These are phyloP conservation scores for Leptographium galeiforme DNA, from an alignment of 2,329 filamentous ascomycete genomes.

Conservation along the genomic window DNA sequence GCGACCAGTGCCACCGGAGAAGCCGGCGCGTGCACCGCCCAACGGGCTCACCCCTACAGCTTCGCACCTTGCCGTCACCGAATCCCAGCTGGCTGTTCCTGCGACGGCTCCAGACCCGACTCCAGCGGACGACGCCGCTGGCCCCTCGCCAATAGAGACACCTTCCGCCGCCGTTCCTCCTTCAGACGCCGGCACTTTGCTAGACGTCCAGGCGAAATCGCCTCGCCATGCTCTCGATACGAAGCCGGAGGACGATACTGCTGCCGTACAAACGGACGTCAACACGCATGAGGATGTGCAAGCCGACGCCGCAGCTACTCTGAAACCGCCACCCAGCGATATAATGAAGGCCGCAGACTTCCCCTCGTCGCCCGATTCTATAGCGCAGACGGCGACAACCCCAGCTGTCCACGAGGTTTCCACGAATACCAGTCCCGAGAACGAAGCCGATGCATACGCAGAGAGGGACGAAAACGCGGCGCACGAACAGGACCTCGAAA, in stretches of 20 bases:
- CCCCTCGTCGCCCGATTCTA: constrained; percentile 48
- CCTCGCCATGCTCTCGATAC: neutral
- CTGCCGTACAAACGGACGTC: neutral
- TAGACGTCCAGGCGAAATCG: neutral
- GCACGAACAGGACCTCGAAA: constrained; percentile 14
- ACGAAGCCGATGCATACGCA: constrained; percentile 45
- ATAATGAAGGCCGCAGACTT: constrained; percentile 22
- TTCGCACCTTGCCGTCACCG: too few species aligned
- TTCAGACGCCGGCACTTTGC: neutral
- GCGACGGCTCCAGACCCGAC: neutral
- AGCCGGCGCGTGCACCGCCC: neutral
- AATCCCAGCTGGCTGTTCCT: neutral
- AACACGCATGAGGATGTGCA: neutral
- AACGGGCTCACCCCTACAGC: neutral
- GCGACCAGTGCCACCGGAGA: neutral
- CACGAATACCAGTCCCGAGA: constrained; percentile 61
- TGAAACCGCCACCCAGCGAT: neutral
- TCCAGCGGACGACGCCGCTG: neutral
- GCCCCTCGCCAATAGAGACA: neutral
- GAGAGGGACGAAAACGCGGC: constrained; percentile 30
- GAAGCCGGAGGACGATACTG: neutral
- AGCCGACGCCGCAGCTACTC: neutral
- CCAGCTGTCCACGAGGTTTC: constrained; percentile 55
- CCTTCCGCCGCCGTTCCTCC: neutral
- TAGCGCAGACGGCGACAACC: constrained; percentile 60